phyloP scores from a whole-genome alignment of 1,139 yeast species.

The Pichia sorboxylosa region DNA sequence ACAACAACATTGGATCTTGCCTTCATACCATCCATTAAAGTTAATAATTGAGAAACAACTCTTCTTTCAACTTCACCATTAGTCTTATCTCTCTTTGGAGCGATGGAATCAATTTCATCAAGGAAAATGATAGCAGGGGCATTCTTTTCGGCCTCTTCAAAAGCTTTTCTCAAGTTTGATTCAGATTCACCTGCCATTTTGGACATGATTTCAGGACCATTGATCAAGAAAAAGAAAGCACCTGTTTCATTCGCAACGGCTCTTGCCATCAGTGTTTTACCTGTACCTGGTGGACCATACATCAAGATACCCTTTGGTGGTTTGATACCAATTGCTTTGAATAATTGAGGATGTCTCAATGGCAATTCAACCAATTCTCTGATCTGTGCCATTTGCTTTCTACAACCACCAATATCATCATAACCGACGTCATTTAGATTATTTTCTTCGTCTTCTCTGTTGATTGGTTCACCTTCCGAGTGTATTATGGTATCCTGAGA shows the following conservation, averaged over 20 bases:
- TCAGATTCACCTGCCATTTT: slow-evolving; percentile 99
- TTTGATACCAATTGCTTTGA: slow-evolving; percentile 93
- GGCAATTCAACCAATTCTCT: slow-evolving; percentile 96
- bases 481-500: slow-evolving; percentile 98
- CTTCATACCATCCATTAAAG: slow-evolving; percentile 99
- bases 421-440: slow-evolving; percentile 94
- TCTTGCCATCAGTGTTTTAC: slow-evolving; percentile 98
- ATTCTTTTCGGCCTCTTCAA: slow-evolving; percentile 98
- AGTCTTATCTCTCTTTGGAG: slow-evolving; percentile 99
- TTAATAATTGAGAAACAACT: slow-evolving; percentile 92
- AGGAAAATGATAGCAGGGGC: slow-evolving; percentile 95
- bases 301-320: slow-evolving; percentile 95
- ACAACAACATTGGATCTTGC: slow-evolving; percentile 95
- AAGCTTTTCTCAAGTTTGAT: slow-evolving; percentile 92
- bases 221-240: slow-evolving; percentile 92
- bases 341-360: slow-evolving; percentile 91
- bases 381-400: slow-evolving; percentile 97
- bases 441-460: slow-evolving; percentile 97
- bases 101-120: slow-evolving; percentile 97
- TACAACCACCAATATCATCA: slow-evolving; percentile 98
- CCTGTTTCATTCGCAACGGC: slow-evolving; percentile 99
- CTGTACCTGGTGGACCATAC: slow-evolving; percentile 99
- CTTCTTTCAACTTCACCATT: slow-evolving; percentile 98
- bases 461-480: slow-evolving; percentile 98
- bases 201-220: slow-evolving; percentile 99